phyloP scores from a whole-genome alignment of 768 basidiomycete species.

The Boletus barrowsii region DNA sequence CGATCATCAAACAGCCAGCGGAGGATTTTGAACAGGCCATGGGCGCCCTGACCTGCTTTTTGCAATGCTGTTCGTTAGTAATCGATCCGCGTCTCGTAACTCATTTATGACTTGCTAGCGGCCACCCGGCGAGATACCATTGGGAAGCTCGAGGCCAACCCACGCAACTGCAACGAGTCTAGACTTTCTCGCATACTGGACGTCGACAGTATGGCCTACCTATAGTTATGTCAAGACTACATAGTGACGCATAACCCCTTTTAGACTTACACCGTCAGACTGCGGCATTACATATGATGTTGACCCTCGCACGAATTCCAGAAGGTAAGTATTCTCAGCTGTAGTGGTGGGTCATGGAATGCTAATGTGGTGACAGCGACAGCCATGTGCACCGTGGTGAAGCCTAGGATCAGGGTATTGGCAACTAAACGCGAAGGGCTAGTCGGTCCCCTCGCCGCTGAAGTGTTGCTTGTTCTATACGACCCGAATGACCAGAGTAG shows the following conservation, averaged over 20 bases:
- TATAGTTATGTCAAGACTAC: neutral
- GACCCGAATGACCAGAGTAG: slow-evolving; percentile 1
- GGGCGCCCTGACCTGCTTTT: slow-evolving; percentile 18
- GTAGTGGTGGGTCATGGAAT: too few species aligned
- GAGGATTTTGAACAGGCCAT: slow-evolving; percentile 19
- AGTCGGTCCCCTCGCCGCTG: slow-evolving; percentile 19
- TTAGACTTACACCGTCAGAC: slow-evolving; percentile 9
- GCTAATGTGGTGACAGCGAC: neutral
- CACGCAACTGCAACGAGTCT: neutral
- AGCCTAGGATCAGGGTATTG: slow-evolving; percentile 10
- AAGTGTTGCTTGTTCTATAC: slow-evolving; percentile 13
- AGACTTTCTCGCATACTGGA: slow-evolving; percentile 16
- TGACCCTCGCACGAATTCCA: slow-evolving; percentile 13
- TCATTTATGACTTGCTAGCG: slow-evolving; percentile 2
- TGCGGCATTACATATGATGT: slow-evolving; percentile 17
- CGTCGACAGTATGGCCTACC: slow-evolving; percentile 5
- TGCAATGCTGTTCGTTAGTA: slow-evolving; percentile 16
- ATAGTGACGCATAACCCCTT: neutral
- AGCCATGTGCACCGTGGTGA: neutral
- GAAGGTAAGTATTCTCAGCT: slow-evolving; percentile 5
- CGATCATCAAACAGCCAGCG: neutral
- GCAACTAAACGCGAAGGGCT: slow-evolving; percentile 1
- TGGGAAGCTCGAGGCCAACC: neutral
- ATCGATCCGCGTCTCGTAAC: neutral
- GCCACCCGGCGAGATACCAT: slow-evolving; percentile 7